Evolutionary conservation across 495 filamentous ascomycete species (phyloP).

Genomic region (Xylaria cubensis): DNA sequence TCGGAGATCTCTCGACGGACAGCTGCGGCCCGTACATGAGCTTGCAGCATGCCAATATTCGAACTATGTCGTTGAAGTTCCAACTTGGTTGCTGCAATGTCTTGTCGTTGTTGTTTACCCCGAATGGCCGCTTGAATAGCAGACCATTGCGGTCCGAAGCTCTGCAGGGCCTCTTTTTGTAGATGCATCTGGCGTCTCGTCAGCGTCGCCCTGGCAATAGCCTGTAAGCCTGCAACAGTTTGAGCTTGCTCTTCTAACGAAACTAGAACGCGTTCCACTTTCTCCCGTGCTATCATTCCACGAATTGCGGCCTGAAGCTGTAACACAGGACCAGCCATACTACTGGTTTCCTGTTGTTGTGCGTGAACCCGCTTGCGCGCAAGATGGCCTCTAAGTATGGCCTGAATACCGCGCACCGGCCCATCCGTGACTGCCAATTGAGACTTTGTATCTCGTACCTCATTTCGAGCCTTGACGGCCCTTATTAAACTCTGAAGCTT

Average conservation of each 20-base stretch:
- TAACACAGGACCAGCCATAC: slow-evolving; percentile 52
- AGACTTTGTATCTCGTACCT: slow-evolving; percentile 68
- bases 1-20: slow-evolving; percentile 55
- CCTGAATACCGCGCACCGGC: slow-evolving; percentile 72
- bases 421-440: slow-evolving; percentile 63
- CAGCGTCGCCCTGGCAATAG: slow-evolving; percentile 50
- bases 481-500: slow-evolving; percentile 85
- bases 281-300: slow-evolving; percentile 55
- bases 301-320: slow-evolving; percentile 61
- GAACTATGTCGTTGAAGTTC: slow-evolving; percentile 48
- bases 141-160: slow-evolving; percentile 49
- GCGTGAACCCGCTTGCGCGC: slow-evolving; percentile 55
- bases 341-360: slow-evolving; percentile 62
- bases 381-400: slow-evolving; percentile 67
- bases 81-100: slow-evolving; percentile 44
- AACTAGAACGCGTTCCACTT: slow-evolving; percentile 45
- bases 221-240: slow-evolving; percentile 57
- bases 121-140: slow-evolving; percentile 58
- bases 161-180: slow-evolving; percentile 50
- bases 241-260: slow-evolving; percentile 46
- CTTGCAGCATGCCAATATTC: slow-evolving; percentile 42
- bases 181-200: slow-evolving; percentile 43
- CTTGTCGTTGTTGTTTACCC: slow-evolving; percentile 53
- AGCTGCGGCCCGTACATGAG: slow-evolving; percentile 53
- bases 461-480: slow-evolving; percentile 73